Base-by-base conservation (phyloP, 768 basidiomycete species). In the Leccinum ochraceum region DNA sequence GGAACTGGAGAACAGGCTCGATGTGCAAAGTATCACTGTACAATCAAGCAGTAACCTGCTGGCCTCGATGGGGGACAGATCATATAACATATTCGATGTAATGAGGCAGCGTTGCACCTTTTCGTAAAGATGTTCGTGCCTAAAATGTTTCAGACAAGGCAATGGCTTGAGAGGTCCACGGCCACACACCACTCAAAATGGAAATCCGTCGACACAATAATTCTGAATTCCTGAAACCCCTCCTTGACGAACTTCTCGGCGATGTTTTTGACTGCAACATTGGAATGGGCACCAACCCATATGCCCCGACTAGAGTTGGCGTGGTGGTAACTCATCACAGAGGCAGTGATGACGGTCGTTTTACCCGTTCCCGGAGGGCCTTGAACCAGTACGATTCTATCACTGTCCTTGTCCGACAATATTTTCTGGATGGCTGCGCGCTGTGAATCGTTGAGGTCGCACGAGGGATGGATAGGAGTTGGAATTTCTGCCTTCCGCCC, bases 251-350 rank as follows among this genome's bases (percentile, higher is more conserved):
- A 69, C 52, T 78, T 82, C 60, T 81, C 78, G 0, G 80, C 80
- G n/a, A 82, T 81, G 58, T 82, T 82, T 62, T 83, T 83, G 20
- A 82, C 81, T 0, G 79, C 81, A 32, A 82, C 79, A 36, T 82
- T 83, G 0, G 81, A 81, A 26, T 82, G 82, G 0, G 81, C 80
- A 30, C 77, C 69, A 30, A 82, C 62, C 76, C 78, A 82, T 9
- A 79, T 66, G 8, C 64, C 54, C 28, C 50, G 66, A 8, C 24
- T 20, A 16, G 62, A 61, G 2, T 54, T 53, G 52, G 62, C 59
- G 1, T 30, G 4, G 13, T 66, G 8, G 11, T 70, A n/a, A 17
- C 76, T 76, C 1, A 63, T 60, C 1, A 76, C 74, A 1, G 70
- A 67, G 0, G 78, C 76, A 2, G 78, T 73, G 17, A 81, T 81